Conservation (phyloP, 2,329 filamentous ascomycete species). For the Elsinoe arachidis region DNA sequence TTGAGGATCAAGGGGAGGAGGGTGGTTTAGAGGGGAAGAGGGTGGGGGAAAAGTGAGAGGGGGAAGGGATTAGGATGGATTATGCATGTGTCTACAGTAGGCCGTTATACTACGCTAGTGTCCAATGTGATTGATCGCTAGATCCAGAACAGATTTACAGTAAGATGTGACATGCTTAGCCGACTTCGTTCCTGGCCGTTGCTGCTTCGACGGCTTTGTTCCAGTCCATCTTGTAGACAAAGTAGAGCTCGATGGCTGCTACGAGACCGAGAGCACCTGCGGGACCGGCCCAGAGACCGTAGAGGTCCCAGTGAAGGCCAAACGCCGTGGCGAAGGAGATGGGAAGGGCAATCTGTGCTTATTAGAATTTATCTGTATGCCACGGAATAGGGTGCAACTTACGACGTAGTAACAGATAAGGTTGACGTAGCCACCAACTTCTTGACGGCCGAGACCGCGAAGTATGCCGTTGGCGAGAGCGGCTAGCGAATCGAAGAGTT, state of each 20-base stretch:
- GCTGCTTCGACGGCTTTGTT: constrained; percentile 53
- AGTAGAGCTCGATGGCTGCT: constrained; percentile 46
- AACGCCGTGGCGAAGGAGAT: constrained; percentile 72
- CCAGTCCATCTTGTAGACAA: constrained; percentile 46
- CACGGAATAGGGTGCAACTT: constrained; percentile 13
- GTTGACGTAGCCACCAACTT: constrained; percentile 82
- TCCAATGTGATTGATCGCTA: neutral
- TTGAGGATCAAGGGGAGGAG: neutral
- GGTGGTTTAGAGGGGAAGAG: neutral
- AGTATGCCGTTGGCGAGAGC: constrained; percentile 74
- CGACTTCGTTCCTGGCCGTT: constrained; percentile 44
- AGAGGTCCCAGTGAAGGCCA: constrained; percentile 63
- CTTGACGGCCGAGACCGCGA: constrained; percentile 75
- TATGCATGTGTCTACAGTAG: neutral
- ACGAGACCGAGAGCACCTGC: constrained; percentile 58
- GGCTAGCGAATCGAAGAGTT: constrained; percentile 75
- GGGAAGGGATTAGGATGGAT: neutral
- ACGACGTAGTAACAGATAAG: constrained; percentile 71
- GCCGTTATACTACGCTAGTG: neutral
- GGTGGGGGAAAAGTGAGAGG: neutral
- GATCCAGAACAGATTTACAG: neutral
- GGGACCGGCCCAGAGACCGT: constrained; percentile 63
- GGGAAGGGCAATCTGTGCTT: constrained; percentile 58
- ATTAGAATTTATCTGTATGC: neutral
- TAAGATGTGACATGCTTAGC: constrained; percentile 9